Evolutionary conservation across 2,329 filamentous ascomycete species (phyloP).

Genomic region (Scedosporium minutisporum): DNA sequence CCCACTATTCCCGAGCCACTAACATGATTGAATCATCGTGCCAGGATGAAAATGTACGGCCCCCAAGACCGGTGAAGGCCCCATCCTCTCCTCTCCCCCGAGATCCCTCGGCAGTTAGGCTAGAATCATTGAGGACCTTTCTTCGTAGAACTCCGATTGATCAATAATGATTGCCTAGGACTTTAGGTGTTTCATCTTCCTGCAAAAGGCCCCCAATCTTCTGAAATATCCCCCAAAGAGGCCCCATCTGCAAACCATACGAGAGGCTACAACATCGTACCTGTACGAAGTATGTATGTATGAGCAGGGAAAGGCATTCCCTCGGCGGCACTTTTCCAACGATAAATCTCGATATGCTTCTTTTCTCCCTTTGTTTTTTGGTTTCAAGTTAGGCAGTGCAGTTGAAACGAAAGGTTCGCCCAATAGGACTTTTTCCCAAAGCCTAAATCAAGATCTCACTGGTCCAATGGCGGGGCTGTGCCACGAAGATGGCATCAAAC

Average conservation of each 20-base stretch:
- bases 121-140: neutral
- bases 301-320: neutral
- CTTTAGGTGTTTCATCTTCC: neutral
- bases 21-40: too few species aligned
- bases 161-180: too few species aligned
- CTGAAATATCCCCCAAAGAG: neutral
- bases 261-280: neutral
- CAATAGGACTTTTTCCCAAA: too few species aligned
- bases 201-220: neutral
- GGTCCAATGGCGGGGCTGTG: too few species aligned
- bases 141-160: too few species aligned
- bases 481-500: too few species aligned
- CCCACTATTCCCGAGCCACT: too few species aligned
- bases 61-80: neutral
- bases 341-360: neutral
- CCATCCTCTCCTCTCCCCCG: neutral
- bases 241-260: neutral
- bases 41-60: neutral
- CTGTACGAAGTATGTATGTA: neutral
- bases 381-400: too few species aligned
- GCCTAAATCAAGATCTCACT: too few species aligned
- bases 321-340: neutral
- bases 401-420: too few species aligned
- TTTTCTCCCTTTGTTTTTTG: neutral
- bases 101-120: neutral